These are phyloP conservation scores for Ascochyta lentis DNA, from an alignment of 2,329 filamentous ascomycete species.

Conservation along the genomic window DNA sequence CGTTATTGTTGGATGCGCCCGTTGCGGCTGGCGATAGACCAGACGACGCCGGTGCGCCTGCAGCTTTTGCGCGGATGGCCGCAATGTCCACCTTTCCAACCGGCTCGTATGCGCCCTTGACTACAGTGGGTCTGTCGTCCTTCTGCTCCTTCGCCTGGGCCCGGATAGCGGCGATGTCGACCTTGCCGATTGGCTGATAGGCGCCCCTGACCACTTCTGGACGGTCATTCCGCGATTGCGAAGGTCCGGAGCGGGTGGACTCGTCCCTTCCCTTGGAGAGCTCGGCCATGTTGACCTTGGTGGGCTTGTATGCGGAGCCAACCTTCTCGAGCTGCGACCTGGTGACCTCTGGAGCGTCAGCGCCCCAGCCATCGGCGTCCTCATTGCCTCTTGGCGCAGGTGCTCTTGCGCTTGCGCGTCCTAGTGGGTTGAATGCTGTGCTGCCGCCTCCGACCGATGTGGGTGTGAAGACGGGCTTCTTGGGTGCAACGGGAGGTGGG, in stretches of 20 bases:
- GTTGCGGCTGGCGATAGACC: conserved; percentile 54
- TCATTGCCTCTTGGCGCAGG: conserved; percentile 62
- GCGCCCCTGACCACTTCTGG: conserved; percentile 78
- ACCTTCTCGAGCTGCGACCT: conserved; percentile 91
- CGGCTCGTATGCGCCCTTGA: conserved; percentile 94
- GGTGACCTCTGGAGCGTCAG: conserved; percentile 89
- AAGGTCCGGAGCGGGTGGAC: conserved; percentile 65
- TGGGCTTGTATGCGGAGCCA: conserved; percentile 89
- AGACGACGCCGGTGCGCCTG: conserved; percentile 52
- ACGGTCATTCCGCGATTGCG: conserved; percentile 55
- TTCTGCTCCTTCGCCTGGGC: conserved; percentile 69
- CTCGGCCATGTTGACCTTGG: conserved; percentile 91
- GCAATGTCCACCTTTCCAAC: conserved; percentile 97
- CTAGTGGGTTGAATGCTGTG: conserved; percentile 71
- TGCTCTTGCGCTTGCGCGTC: conserved; percentile 68
- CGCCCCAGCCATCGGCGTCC: conserved; percentile 92
- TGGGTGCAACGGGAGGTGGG: conserved; percentile 74
- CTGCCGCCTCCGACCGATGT: conserved; percentile 65
- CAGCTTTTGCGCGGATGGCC: conserved; percentile 84
- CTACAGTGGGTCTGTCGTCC: conserved; percentile 81
- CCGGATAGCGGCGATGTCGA: conserved; percentile 93
- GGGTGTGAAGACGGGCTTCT: conserved; percentile 91
- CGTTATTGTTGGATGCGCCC: conserved; percentile 51
- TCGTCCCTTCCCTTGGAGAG: conserved; percentile 76
- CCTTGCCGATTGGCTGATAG: conserved; percentile 94